These are phyloP conservation scores for Yamadazyma siamensis DNA, from an alignment of 1,139 yeast species.

Conservation along the genomic window DNA sequence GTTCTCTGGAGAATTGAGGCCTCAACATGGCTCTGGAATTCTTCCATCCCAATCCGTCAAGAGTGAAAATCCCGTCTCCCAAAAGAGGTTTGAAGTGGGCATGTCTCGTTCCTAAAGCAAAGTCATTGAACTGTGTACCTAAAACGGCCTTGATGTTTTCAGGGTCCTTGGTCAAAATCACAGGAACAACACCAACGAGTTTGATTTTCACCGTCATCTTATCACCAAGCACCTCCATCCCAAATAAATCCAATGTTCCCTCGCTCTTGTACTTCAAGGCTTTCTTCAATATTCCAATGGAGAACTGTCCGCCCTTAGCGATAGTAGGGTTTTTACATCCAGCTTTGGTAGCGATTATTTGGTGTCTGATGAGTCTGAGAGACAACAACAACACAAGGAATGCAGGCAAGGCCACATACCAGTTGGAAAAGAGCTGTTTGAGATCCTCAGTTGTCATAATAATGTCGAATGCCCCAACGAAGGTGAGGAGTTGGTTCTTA, in stretches of 20 bases:
- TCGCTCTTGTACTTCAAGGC: slow-evolving; percentile 18
- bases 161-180: slow-evolving; percentile 31
- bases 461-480: no score
- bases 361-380: slow-evolving; percentile 3
- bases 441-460: no score
- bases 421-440: slow-evolving; percentile 3
- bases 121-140: slow-evolving; percentile 48
- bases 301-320: slow-evolving; percentile 19
- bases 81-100: slow-evolving; percentile 39
- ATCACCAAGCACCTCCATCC: slow-evolving; percentile 12
- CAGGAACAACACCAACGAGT: slow-evolving; percentile 44
- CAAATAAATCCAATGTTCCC: slow-evolving; percentile 25
- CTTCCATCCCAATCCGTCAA: slow-evolving; percentile 56
- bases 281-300: slow-evolving; percentile 15
- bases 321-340: slow-evolving; percentile 49
- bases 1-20: slow-evolving; percentile 58
- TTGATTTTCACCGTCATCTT: slow-evolving; percentile 25
- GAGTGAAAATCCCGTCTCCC: slow-evolving; percentile 59
- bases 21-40: slow-evolving; percentile 56
- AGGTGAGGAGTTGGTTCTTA: no score
- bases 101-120: slow-evolving; percentile 49
- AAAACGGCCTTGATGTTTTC: slow-evolving; percentile 40
- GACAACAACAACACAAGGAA: slow-evolving; percentile 6
- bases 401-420: slow-evolving; percentile 8
- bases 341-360: slow-evolving; percentile 49